A percentile compares a stretch with the other conserved stretches of the same genome.
Evolutionary conservation across 345 rosid genomes (phyloP).

Genomic region (Isatis tinctoria): DNA sequence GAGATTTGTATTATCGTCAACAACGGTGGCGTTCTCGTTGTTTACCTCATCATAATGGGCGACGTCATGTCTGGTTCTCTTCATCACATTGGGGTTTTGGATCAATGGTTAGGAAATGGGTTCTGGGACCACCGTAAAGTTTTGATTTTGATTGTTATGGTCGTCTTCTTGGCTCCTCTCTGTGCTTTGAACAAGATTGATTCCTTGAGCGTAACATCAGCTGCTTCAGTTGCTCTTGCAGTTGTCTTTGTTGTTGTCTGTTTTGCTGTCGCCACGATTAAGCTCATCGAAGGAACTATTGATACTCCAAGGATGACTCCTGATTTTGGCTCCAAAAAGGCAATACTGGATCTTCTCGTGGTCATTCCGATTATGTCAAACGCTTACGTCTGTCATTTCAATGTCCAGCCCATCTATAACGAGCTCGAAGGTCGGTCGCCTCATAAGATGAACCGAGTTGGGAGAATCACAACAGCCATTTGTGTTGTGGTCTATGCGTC

Average conservation of each 20-base stretch:
- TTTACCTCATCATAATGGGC: conserved; percentile 85
- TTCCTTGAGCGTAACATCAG: conserved; percentile 81
- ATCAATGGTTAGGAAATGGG: conserved; percentile 92
- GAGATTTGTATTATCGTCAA: conserved; percentile 90
- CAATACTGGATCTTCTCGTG: conserved; percentile 82
- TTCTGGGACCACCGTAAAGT: conserved; percentile 91
- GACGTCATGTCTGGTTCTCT: conserved; percentile 91
- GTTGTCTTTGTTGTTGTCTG: conserved; percentile 86
- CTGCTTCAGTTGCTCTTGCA: conserved; percentile 91
- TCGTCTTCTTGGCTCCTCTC: conserved; percentile 81
- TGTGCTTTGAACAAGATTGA: conserved; percentile 80
- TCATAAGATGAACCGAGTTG: conserved; percentile 75
- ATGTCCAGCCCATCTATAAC: conserved; percentile 89
- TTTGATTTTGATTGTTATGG: conserved; percentile 58
- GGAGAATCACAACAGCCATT: conserved; percentile 71
- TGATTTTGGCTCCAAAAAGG: conserved; percentile 62
- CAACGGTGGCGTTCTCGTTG: conserved; percentile 92
- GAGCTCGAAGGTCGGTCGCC: conserved; percentile 80
- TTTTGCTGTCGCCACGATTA: conserved; percentile 57
- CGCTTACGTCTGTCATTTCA: conserved; percentile 92
- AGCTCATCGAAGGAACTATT: conserved; percentile 78
- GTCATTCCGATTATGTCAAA: conserved; percentile 92
- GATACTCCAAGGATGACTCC: conserved; percentile 75
- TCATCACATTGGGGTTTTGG: conserved; percentile 84
- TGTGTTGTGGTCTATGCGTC: conserved; percentile 65